Percentiles rank a stretch among this genome's conserved stretches.
Conservation (phyloP, 768 basidiomycete species). For the Xerocomellus dryophilus region DNA sequence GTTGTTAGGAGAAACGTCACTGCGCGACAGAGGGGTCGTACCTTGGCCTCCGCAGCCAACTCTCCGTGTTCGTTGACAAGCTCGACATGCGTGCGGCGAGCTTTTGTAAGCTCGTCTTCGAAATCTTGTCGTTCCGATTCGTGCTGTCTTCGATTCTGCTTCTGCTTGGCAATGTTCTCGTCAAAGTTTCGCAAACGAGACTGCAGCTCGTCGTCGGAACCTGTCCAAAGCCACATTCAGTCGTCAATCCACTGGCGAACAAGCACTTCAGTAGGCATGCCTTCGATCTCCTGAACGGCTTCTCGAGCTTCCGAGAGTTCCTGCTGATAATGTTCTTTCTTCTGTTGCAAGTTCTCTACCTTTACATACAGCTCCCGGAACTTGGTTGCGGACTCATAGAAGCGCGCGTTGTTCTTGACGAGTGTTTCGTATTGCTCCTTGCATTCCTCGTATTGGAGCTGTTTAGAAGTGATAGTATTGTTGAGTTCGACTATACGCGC, state of each 20-base stretch:
- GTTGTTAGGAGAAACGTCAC: not conserved
- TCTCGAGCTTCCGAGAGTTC: conserved; percentile 62
- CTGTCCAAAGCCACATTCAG: conserved; percentile 34
- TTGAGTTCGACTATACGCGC: conserved; percentile 61
- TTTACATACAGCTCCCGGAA: conserved; percentile 83
- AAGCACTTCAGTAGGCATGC: conserved; percentile 29
- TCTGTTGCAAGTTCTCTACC: conserved; percentile 59
- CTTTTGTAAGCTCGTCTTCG: conserved; percentile 53
- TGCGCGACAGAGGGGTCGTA: conserved; percentile 19
- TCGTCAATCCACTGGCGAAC: not conserved
- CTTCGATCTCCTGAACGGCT: conserved; percentile 64
- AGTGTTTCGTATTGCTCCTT: conserved; percentile 63
- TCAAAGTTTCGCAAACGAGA: conserved; percentile 57
- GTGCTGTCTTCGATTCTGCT: conserved; percentile 45
- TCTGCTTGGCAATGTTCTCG: conserved; percentile 50
- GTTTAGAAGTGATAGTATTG: conserved; percentile 61
- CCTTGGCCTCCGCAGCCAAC: conserved; percentile 72
- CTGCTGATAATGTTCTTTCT: conserved; percentile 55
- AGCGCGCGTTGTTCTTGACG: conserved; percentile 67
- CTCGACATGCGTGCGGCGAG: conserved; percentile 52
- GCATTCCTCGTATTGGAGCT: conserved; percentile 69
- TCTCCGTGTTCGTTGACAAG: conserved; percentile 63
- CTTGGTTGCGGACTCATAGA: conserved; percentile 78
- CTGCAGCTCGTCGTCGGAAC: conserved; percentile 69
- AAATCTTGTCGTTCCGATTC: conserved; percentile 56